phyloP scores from a whole-genome alignment of 73 alveolate species.

The Paramecium sexaurelia region DNA sequence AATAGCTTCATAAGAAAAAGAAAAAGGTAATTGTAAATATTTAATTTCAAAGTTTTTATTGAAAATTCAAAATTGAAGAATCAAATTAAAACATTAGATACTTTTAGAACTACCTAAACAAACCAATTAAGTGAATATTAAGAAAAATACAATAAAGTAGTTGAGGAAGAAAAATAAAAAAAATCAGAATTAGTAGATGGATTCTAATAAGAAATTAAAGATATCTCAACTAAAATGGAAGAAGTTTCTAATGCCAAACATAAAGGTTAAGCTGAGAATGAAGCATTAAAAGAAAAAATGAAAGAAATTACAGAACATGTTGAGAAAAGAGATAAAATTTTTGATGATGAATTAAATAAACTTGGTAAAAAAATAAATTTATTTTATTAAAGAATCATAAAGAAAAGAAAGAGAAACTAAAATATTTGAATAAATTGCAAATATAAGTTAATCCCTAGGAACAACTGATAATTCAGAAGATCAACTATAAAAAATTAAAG shows the following conservation, averaged over 20 bases:
- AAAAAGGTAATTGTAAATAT: background rate
- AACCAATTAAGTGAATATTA: background rate
- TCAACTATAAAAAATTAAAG: background rate
- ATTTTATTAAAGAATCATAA: background rate
- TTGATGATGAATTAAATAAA: conserved; percentile 41
- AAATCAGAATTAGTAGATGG: conserved; percentile 5
- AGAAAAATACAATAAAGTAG: background rate
- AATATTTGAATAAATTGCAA: background rate
- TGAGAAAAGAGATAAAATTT: conserved; percentile 27
- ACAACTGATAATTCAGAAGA: conserved; percentile 6
- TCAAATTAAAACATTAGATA: conserved; percentile 16
- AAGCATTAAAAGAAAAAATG: background rate
- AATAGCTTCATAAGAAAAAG: background rate
- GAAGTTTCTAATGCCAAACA: background rate
- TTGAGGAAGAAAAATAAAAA: conserved; percentile 23
- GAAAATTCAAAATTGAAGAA: background rate
- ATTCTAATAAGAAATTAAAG: conserved; percentile 8
- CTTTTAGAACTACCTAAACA: background rate
- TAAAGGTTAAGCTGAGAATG: background rate
- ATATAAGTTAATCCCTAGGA: background rate
- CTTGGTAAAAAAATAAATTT: background rate
- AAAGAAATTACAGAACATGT: conserved; percentile 4
- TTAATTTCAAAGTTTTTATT: background rate
- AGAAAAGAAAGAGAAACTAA: conserved; percentile 34
- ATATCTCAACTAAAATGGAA: background rate